Base-by-base conservation (phyloP, 768 basidiomycete species). In the Mycena indigotica region DNA sequence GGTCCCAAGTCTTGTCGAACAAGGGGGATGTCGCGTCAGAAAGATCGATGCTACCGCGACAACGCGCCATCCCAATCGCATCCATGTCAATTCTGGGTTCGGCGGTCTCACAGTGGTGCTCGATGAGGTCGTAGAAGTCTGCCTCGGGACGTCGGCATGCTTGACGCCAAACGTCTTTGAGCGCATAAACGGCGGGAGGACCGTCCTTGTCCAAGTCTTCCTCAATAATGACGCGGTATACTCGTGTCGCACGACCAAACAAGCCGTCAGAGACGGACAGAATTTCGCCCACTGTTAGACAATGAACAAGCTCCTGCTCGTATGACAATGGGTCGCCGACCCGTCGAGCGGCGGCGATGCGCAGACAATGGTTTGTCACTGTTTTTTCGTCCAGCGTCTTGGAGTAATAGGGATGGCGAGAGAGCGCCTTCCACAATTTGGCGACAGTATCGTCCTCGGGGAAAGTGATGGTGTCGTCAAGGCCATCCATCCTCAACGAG, bases 201-300 rank as follows among this genome's bases (percentile, higher is more conserved):
- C n/a, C n/a, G n/a, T n/a, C n/a, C 6, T 48, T 13, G 23, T 23
- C 5, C 24, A 48, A 26, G 25, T 48, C 46, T 13, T 48, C 46
- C 46, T 25, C 15, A 26, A 56, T 25, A 17, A 39, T 21, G 19
- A 56, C 55, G 28, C 55, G 55, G 21, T 50, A 29, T 3, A 56
- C 55, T 4, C 55, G 55, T 23, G 55, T 56, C 23, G 55, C 55
- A 50, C 55, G 55, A 26, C 55, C 12, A 49, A 56, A 50, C 10
- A 56, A 35, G 30, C 55, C 48, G 32, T 56, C 55, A 13, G 55
- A n/a, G 15, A 26, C 13, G 21, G 48, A 50, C 2, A 56, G 49
- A n/a, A 26, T 17, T 5, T 16, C 12, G 40, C 55, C 55, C 12
- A 56, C 16, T 19, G 46, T 50, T 21, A 56, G 49, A 29, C 55